Evolutionary conservation across 768 basidiomycete genomes (phyloP).

Genomic region (Leccinum longicurvipes): DNA sequence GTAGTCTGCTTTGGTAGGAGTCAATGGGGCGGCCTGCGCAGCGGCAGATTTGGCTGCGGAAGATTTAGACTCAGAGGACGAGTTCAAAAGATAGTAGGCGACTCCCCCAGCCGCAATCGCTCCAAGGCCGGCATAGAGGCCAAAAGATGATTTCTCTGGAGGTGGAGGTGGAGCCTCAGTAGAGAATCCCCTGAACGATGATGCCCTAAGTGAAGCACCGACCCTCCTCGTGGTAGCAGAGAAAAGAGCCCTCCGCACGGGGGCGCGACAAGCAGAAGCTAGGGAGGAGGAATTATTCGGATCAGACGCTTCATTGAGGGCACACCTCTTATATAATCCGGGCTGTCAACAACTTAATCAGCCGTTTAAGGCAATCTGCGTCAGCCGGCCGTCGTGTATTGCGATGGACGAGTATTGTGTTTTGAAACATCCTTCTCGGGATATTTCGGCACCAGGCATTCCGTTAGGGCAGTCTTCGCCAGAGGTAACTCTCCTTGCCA

Average conservation of each 20-base stretch:
- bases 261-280: slow-evolving; percentile 43
- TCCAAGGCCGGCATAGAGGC: slow-evolving; percentile 59
- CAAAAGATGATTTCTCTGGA: slow-evolving; percentile 49
- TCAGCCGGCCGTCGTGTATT: not conserved
- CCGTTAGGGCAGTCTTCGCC: not conserved
- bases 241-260: slow-evolving; percentile 44
- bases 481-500: not conserved
- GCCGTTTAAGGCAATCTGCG: not conserved
- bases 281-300: slow-evolving; percentile 2
- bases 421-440: not conserved
- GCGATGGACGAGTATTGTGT: slow-evolving; percentile 14
- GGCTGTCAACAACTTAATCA: not conserved
- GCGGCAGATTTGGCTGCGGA: slow-evolving; percentile 58
- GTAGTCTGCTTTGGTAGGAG: slow-evolving; percentile 80
- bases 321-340: slow-evolving; percentile 17
- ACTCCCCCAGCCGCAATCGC: slow-evolving; percentile 57
- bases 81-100: slow-evolving; percentile 60
- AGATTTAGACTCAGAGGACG: slow-evolving; percentile 42
- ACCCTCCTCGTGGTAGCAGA: slow-evolving; percentile 27
- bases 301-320: slow-evolving; percentile 7
- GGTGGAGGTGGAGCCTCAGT: slow-evolving; percentile 43
- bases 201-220: slow-evolving; percentile 32
- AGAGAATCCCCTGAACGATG: slow-evolving; percentile 57
- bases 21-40: slow-evolving; percentile 66
- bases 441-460: not conserved